phyloP scores from a whole-genome alignment of 768 basidiomycete genomes.

The Suillus discolor region DNA sequence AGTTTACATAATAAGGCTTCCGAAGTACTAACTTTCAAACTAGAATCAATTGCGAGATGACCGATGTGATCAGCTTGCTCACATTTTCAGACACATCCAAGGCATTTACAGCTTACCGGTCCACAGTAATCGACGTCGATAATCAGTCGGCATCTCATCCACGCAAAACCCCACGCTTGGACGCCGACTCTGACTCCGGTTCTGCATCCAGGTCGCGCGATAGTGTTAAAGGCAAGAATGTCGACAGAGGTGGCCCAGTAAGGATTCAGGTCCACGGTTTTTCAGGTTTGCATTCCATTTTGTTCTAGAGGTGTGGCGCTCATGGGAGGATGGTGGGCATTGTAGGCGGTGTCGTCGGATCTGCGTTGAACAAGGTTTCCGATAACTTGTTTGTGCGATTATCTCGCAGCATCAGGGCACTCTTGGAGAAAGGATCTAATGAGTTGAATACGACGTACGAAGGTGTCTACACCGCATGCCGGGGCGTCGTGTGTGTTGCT shows the following conservation, averaged over 20 bases:
- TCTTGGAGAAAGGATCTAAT: constrained; percentile 43
- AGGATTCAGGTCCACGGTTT: constrained; percentile 50
- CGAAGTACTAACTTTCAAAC: background rate
- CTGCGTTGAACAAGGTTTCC: constrained; percentile 10
- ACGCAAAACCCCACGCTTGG: constrained; percentile 69
- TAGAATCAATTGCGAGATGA: constrained; percentile 29
- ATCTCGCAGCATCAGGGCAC: constrained; percentile 38
- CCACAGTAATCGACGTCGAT: constrained; percentile 38
- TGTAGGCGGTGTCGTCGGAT: background rate
- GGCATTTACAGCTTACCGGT: constrained; percentile 46
- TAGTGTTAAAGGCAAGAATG: constrained; percentile 23
- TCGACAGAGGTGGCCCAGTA: constrained; percentile 39
- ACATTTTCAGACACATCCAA: constrained; percentile 53
- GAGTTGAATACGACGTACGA: constrained; percentile 54
- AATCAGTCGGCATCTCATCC: constrained; percentile 60
- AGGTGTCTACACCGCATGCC: constrained; percentile 58
- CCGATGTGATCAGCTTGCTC: constrained; percentile 40
- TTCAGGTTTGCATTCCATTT: constrained; percentile 31
- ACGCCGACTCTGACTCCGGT: constrained; percentile 66
- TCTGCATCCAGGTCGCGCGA: constrained; percentile 60
- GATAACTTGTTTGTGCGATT: constrained; percentile 32
- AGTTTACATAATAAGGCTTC: background rate
- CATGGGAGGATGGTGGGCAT: too few species aligned
- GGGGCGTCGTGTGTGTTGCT: constrained; percentile 51
- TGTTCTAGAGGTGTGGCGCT: background rate